Base-by-base conservation (phyloP, 225 moss, liverwort and hornwort genomes). In the Takakia lepidozioides region DNA sequence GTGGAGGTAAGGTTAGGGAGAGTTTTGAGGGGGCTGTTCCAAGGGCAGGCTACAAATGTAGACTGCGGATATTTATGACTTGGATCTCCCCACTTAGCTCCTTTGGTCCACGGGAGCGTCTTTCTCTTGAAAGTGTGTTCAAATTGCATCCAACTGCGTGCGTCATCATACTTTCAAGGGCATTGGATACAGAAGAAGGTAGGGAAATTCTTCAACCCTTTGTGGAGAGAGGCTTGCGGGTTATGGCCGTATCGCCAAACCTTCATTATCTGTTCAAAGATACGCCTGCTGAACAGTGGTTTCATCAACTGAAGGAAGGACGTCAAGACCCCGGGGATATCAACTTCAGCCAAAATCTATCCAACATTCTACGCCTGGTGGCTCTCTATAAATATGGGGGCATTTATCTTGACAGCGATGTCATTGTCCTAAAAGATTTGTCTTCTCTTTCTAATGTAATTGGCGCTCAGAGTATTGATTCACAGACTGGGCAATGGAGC, bases 341-440 rank as follows among this genome's bases (percentile, higher is more conserved):
- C 34, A 81, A 81, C 24, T 37, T 85, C n/a, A 81, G 77, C 69
- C 81, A 85, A 37, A 85, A 85, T 27, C 24, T 85, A 42, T 85
- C 85, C 3, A 85, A 85, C 19, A 11, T 74, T 39, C 48, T 85
- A 70, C 85, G 85, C 20, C 37, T 85, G 8, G 62, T 56, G 5
- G 77, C 43, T 13, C 55, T 85, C 2, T 71, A 77, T 29, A 71
- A 61, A 45, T 85, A 77, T 39, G 85, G 85, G 4, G 85, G 85
- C 13, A 42, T 56, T 21, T 85, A 85, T 3, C 18, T 81, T 1
- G 85, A 85, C 66, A 81, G 55, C 19, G 85, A 85, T 63, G 68
- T 85, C 19, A 20, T 85, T 0, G 45, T 81, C 19, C 54, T 85
- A 30, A 66, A 47, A 19, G 27, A 59, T 0, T 53, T 85, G 19